Conservation (phyloP, 192 early-diverging fungal species). For the Linnemannia zychae region DNA sequence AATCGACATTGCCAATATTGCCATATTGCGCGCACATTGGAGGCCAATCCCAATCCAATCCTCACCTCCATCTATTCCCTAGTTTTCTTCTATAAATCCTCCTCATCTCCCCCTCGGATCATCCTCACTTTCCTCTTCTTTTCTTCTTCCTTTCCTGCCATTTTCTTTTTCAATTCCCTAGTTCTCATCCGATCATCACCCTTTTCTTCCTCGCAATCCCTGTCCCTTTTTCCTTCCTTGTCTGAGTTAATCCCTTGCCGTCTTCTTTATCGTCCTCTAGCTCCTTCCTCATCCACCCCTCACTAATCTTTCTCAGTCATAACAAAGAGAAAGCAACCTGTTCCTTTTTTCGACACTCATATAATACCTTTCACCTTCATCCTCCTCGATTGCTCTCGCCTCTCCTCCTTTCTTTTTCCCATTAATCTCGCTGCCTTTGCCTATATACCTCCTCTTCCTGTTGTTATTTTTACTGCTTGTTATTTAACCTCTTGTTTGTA, state of each 20-base stretch:
- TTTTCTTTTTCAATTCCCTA: neutral
- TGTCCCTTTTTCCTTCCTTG: neutral
- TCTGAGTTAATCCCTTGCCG: too few relatives aligned
- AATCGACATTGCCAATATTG: too few relatives aligned
- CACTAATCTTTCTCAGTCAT: neutral
- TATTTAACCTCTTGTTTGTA: neutral
- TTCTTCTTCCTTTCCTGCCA: neutral
- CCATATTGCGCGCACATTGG: too few relatives aligned
- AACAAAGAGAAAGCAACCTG: neutral
- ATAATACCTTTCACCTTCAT: neutral
- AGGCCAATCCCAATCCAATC: neutral
- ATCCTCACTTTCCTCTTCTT: neutral
- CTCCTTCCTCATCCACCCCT: neutral
- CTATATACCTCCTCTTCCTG: neutral
- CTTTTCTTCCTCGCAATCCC: neutral
- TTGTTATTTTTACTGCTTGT: neutral
- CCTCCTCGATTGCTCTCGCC: neutral
- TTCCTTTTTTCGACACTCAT: neutral
- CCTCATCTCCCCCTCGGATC: neutral
- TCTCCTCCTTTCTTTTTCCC: neutral
- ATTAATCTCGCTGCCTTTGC: neutral
- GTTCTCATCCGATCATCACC: neutral
- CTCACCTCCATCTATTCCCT: neutral
- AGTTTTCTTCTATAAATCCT: conserved; percentile 4
- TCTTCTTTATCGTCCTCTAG: neutral